Evolutionary conservation across 306 rosid species (phyloP).

Genomic region (Malus fusca): DNA sequence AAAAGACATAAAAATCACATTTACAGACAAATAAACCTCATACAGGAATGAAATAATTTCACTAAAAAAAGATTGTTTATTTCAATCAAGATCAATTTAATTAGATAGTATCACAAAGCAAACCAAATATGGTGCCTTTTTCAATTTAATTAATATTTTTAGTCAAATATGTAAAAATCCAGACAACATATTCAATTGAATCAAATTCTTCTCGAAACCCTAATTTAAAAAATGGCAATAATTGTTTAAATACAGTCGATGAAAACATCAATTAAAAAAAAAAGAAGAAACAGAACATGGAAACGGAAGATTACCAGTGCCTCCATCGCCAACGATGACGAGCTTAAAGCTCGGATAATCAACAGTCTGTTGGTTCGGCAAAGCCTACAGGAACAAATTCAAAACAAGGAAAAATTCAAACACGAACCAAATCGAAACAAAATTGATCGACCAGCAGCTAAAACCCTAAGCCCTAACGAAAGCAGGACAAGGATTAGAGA

Average conservation of each 20-base stretch:
- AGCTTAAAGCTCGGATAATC: conserved; percentile 74
- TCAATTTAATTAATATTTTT: not conserved
- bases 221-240: not conserved
- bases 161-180: not conserved
- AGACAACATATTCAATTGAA: not conserved
- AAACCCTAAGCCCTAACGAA: not conserved
- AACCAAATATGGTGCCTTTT: not conserved
- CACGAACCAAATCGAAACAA: not conserved
- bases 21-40: not conserved
- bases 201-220: not conserved
- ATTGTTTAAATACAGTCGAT: not conserved
- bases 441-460: conserved; percentile 4
- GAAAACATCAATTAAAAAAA: not conserved
- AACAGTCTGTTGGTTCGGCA: conserved; percentile 43
- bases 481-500: not conserved
- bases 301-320: conserved; percentile 36
- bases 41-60: not conserved
- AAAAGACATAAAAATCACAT: not conserved
- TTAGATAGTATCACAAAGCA: not conserved
- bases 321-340: conserved; percentile 72
- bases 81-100: not conserved
- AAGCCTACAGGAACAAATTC: conserved; percentile 27
- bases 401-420: not conserved
- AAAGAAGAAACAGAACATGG: not conserved
- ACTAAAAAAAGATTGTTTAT: not conserved